These are phyloP conservation scores for Alternaria gansuensis DNA, from an alignment of 2,329 filamentous ascomycete genomes.

Conservation along the genomic window DNA sequence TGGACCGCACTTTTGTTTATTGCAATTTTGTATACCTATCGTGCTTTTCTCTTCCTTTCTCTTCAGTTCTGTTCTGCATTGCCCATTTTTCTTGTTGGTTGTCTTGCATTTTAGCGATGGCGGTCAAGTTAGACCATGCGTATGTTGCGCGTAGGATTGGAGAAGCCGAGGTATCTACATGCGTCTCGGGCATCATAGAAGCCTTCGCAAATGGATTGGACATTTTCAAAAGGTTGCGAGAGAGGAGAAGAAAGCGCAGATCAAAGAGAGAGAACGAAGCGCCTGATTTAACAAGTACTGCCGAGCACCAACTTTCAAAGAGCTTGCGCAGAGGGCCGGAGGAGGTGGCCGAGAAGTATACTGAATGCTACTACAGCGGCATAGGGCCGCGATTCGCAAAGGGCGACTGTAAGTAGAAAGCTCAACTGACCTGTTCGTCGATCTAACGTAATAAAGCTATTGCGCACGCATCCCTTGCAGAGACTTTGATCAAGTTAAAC, in stretches of 20 bases:
- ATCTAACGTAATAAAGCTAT: constrained; percentile 45
- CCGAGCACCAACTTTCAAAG: constrained; percentile 52
- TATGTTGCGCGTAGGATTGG: constrained; percentile 28
- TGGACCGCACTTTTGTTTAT: constrained; percentile 34
- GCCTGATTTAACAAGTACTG: constrained; percentile 36
- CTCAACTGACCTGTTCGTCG: constrained; percentile 2
- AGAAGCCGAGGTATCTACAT: constrained; percentile 44
- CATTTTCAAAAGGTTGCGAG: constrained; percentile 56
- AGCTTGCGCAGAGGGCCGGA: constrained; percentile 54
- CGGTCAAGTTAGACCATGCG: constrained; percentile 32
- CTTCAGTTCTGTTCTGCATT: constrained; percentile 17
- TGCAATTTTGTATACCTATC: constrained; percentile 26
- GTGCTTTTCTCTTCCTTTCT: constrained; percentile 19
- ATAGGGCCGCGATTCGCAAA: constrained; percentile 54
- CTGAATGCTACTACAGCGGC: constrained; percentile 46
- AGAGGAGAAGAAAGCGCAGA: constrained; percentile 46
- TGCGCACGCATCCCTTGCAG: constrained; percentile 58
- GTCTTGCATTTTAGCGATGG: constrained; percentile 35
- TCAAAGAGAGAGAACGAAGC: constrained; percentile 34
- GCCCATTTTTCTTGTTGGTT: constrained; percentile 23
- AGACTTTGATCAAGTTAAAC: constrained; percentile 58
- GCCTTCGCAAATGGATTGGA: constrained; percentile 58
- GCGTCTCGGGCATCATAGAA: constrained; percentile 55
- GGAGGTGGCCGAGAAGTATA: constrained; percentile 57
- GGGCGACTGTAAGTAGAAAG: constrained; percentile 54